Conservation (phyloP, 108 stramenopile species). For the Nitzschia inconspicua region DNA sequence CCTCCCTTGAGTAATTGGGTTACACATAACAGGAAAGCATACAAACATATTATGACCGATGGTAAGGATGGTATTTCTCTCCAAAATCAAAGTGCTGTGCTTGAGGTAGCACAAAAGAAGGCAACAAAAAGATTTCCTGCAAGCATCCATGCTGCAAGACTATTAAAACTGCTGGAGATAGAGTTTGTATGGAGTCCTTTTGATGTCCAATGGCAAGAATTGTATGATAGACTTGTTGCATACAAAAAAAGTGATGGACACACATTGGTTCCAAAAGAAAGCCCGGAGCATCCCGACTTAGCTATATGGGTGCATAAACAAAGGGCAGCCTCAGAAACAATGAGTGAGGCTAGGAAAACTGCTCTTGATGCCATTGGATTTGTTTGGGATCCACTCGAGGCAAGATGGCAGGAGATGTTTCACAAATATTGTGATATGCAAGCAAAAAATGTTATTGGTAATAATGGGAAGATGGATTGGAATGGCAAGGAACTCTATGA, state of each 20-base stretch:
- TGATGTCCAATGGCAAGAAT: neutral
- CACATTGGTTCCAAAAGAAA: neutral
- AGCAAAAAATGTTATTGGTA: neutral
- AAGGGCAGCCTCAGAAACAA: neutral
- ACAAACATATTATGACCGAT: neutral
- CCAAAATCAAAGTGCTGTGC: neutral
- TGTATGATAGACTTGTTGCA: neutral
- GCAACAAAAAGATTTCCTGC: neutral
- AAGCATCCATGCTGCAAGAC: slow-evolving; percentile 1
- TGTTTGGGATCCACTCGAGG: slow-evolving; percentile 7
- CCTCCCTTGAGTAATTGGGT: slow-evolving; percentile 7
- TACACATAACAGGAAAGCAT: neutral
- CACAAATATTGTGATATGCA: neutral
- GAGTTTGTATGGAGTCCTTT: slow-evolving; percentile 8
- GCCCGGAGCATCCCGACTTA: slow-evolving; percentile 1
- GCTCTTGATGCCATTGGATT: slow-evolving; percentile 4
- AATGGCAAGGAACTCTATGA: too few species aligned
- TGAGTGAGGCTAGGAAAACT: neutral
- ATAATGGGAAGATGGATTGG: too few species aligned
- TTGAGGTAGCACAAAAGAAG: neutral
- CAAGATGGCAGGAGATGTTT: neutral
- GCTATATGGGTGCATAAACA: neutral
- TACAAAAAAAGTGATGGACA: neutral
- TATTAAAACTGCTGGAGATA: neutral
- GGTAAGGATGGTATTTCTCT: neutral